Conservation (phyloP, 371 early-diverging fungal species). For the Mortierella sp. region DNA sequence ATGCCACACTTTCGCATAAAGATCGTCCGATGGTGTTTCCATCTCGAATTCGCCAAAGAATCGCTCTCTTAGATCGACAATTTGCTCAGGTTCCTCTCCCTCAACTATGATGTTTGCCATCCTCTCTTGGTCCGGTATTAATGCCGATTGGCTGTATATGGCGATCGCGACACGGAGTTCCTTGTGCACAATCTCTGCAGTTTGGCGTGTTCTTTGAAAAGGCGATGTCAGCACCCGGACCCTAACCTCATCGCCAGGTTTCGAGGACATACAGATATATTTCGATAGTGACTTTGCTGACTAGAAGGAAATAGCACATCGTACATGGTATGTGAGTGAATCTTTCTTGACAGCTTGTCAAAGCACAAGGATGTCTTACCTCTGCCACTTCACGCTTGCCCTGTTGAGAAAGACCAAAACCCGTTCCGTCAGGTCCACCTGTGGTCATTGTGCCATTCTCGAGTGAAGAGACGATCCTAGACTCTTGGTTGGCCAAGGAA, state of each 20-base stretch:
- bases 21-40: conserved; percentile 32
- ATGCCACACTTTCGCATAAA: conserved; percentile 33
- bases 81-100: not conserved
- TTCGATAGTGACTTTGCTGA: conserved; percentile 23
- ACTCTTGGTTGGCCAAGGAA: conserved; percentile 51
- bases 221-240: conserved; percentile 44
- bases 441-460: conserved; percentile 34
- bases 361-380: conserved; percentile 11
- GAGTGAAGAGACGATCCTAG: conserved; percentile 46
- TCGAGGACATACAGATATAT: conserved; percentile 12
- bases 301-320: conserved; percentile 7
- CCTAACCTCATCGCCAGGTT: not conserved
- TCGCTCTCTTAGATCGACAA: conserved; percentile 33
- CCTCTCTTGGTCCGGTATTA: not conserved
- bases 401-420: conserved; percentile 40
- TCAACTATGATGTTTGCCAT: not conserved
- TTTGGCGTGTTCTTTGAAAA: conserved; percentile 39
- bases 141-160: not conserved
- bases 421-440: conserved; percentile 43
- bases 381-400: conserved; percentile 31
- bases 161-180: conserved; percentile 7
- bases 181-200: conserved; percentile 25
- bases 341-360: not conserved
- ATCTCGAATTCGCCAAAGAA: conserved; percentile 55
- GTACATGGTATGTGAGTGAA: not conserved